A percentile compares a stretch with the other conserved stretches of the same genome.
These are phyloP conservation scores for Potentilla sterilis DNA, from an alignment of 306 rosid genomes.

Conservation along the genomic window DNA sequence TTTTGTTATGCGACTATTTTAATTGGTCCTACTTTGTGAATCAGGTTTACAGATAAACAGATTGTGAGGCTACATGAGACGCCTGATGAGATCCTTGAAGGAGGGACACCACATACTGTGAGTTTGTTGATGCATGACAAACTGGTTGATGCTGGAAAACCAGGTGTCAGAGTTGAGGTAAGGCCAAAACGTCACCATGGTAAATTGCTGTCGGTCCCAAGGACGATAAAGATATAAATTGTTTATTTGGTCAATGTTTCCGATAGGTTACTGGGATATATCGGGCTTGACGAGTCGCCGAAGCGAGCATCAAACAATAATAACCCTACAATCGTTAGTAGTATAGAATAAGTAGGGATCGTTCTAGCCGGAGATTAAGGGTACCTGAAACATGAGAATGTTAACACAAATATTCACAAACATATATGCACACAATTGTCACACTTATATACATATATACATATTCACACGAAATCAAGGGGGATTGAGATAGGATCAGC, in stretches of 20 bases:
- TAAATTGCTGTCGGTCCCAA: constrained; percentile 9
- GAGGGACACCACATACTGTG: constrained; percentile 98
- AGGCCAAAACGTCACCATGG: constrained; percentile 19
- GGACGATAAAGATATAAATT: constrained; percentile 13
- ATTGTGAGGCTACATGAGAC: constrained; percentile 98
- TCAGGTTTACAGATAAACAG: constrained; percentile 91
- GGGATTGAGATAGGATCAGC: no score
- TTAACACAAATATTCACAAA: no score
- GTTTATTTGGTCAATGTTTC: constrained; percentile 24
- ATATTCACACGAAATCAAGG: no score
- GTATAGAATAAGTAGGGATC: no score
- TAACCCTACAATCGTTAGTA: no score
- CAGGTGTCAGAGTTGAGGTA: constrained; percentile 98
- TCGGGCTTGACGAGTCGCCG: no score
- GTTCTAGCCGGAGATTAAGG: no score
- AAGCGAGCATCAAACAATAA: no score
- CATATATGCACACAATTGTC: no score
- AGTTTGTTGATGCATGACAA: constrained; percentile 95
- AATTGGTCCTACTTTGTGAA: constrained; percentile 22
- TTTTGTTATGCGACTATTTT: constrained; percentile 5
- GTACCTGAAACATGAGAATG: no score
- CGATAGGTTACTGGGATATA: constrained; percentile 85
- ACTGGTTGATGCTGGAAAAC: constrained; percentile 91
- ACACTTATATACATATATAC: no score
- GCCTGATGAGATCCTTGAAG: constrained; percentile 96